These are phyloP conservation scores for Lizonia empirigonia DNA, from an alignment of 2,329 filamentous ascomycete genomes.

Conservation along the genomic window DNA sequence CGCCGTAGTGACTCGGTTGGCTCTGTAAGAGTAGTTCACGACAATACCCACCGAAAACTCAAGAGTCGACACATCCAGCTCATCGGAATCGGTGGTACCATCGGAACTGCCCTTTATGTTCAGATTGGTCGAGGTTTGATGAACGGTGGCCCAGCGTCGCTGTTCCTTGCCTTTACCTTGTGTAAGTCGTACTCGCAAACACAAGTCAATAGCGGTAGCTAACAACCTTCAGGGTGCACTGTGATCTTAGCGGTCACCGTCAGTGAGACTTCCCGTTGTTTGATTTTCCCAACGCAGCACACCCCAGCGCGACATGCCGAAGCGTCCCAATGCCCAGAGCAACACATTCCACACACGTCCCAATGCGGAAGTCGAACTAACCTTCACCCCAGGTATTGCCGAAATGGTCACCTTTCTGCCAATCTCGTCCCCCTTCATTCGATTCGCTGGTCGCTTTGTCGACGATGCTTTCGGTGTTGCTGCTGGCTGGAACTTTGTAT, in stretches of 20 bases:
- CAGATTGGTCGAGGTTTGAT: constrained; percentile 54
- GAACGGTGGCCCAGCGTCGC: constrained; percentile 54
- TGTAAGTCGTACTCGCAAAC: constrained; percentile 38
- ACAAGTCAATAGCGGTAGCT: neutral
- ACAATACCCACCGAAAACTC: constrained; percentile 53
- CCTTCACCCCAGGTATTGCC: constrained; percentile 57
- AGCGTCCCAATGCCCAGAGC: constrained; percentile 22
- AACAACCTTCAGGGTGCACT: constrained; percentile 43
- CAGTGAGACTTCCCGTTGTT: constrained; percentile 39
- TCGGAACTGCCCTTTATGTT: constrained; percentile 56
- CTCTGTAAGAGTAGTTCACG: constrained; percentile 40
- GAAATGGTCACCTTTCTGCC: constrained; percentile 80
- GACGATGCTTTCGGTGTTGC: constrained; percentile 77
- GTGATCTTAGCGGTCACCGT: constrained; percentile 51
- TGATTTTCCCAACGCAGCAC: constrained; percentile 29
- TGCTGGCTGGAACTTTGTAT: constrained; percentile 75
- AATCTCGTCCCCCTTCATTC: constrained; percentile 78
- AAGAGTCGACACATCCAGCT: constrained; percentile 56
- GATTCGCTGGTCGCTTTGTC: constrained; percentile 75
- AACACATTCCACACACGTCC: constrained; percentile 14
- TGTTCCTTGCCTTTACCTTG: constrained; percentile 54
- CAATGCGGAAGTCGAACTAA: constrained; percentile 26
- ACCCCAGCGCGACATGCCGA: constrained; percentile 29
- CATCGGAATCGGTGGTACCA: constrained; percentile 54
- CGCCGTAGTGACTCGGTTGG: constrained; percentile 33